Conservation (phyloP, 768 basidiomycete genomes). For the Thelephora ganbajun region DNA sequence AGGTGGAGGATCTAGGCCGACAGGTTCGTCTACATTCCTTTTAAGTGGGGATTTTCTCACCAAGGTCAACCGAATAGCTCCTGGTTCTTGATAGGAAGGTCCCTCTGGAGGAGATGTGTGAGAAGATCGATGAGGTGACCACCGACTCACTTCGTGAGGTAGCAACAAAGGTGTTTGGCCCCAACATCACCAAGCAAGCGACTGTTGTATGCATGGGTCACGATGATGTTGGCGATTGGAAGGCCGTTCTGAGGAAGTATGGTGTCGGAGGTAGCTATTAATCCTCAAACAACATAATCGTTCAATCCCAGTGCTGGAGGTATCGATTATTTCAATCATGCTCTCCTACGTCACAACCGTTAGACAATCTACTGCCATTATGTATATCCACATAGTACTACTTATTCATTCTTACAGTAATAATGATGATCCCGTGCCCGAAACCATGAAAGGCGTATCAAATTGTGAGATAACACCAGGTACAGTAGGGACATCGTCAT, state of each 20-base stretch:
- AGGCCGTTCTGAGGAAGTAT: slow-evolving; percentile 51
- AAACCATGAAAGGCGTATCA: background rate
- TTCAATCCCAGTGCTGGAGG: background rate
- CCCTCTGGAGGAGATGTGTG: slow-evolving; percentile 82
- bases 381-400: background rate
- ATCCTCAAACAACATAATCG: background rate
- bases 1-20: slow-evolving; percentile 83
- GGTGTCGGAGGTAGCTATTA: slow-evolving; percentile 29
- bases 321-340: background rate
- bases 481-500: slow-evolving; percentile 8
- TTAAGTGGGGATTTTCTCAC: slow-evolving; percentile 2
- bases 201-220: slow-evolving; percentile 79
- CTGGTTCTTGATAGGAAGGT: slow-evolving; percentile 81
- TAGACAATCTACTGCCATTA: background rate
- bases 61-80: slow-evolving; percentile 28
- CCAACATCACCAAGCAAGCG: slow-evolving; percentile 44
- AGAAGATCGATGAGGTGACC: slow-evolving; percentile 67
- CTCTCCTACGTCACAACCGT: background rate
- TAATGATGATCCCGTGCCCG: background rate
- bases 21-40: slow-evolving; percentile 35
- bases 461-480: background rate
- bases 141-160: slow-evolving; percentile 60
- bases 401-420: background rate
- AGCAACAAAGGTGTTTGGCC: slow-evolving; percentile 62
- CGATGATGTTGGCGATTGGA: slow-evolving; percentile 60